phyloP scores from a whole-genome alignment of 148 eudicot species.

The Amaranthus cruentus region DNA sequence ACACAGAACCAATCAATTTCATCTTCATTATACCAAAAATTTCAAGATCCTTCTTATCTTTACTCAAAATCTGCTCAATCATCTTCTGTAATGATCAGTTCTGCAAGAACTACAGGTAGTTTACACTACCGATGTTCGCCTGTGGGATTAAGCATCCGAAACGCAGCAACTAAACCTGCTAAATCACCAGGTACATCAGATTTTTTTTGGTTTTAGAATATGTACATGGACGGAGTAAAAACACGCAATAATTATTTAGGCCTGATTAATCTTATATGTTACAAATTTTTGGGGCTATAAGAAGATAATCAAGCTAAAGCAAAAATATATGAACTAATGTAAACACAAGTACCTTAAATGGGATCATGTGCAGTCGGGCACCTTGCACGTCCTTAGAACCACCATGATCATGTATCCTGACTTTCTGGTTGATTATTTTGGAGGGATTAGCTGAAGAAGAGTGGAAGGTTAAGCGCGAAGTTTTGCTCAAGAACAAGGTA shows the following conservation, averaged over 20 bases:
- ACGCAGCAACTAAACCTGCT: conserved; percentile 83
- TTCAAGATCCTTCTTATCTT: conserved; percentile 25
- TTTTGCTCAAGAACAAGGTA: conserved; percentile 81
- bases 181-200: conserved; percentile 82
- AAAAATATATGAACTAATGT: no score
- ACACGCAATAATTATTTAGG: background rate
- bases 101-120: conserved; percentile 17
- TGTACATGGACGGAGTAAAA: background rate
- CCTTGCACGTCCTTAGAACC: no score
- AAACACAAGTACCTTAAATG: no score
- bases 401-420: background rate
- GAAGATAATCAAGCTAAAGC: no score
- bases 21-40: conserved; percentile 34
- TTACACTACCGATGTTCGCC: conserved; percentile 15
- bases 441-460: conserved; percentile 94
- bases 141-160: conserved; percentile 41
- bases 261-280: no score
- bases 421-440: conserved; percentile 30
- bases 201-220: background rate
- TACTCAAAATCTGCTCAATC: conserved; percentile 23
- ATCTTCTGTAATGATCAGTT: conserved; percentile 19
- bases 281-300: no score
- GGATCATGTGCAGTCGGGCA: no score
- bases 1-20: conserved; percentile 55
- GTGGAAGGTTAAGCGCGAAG: conserved; percentile 81